These are phyloP conservation scores for Chaetomiaceae sp. DNA, from an alignment of 2,329 filamentous ascomycete species.

Conservation along the genomic window DNA sequence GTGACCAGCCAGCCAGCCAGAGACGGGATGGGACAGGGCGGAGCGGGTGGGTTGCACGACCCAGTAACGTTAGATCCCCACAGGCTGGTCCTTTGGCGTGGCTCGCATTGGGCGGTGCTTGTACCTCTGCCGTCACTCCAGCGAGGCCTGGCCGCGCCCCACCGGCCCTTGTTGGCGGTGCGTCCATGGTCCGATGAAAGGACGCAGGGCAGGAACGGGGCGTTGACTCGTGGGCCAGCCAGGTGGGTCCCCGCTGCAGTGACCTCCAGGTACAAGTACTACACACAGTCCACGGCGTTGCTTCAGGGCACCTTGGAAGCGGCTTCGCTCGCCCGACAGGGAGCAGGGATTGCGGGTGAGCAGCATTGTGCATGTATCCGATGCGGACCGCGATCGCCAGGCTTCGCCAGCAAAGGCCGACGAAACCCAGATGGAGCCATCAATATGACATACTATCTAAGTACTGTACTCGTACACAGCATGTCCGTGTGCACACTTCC, in stretches of 20 bases:
- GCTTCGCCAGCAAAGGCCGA: neutral
- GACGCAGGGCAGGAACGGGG: conserved; percentile 10
- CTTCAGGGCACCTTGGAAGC: neutral
- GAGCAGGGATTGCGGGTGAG: conserved; percentile 25
- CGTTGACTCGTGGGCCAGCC: conserved; percentile 13
- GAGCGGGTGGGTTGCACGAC: conserved; percentile 22
- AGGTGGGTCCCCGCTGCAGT: conserved; percentile 12
- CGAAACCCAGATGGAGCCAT: neutral
- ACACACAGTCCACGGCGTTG: neutral
- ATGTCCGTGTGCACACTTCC: no score
- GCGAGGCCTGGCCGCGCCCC: conserved; percentile 1
- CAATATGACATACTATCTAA: no score
- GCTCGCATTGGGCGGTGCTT: neutral
- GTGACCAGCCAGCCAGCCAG: conserved; percentile 12
- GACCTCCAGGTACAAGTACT: conserved; percentile 16
- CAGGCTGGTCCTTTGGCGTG: conserved; percentile 8
- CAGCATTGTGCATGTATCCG: conserved; percentile 22
- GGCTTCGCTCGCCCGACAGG: conserved; percentile 21
- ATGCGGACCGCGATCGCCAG: conserved; percentile 13
- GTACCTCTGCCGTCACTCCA: conserved; percentile 2
- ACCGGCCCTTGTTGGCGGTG: conserved; percentile 15
- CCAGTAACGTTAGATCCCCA: conserved; percentile 6
- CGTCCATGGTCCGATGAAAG: conserved; percentile 5
- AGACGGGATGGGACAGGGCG: conserved; percentile 15
- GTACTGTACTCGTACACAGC: no score